A percentile compares a stretch with the other conserved stretches of the same genome.
Conservation (phyloP, 371 early-diverging fungal species). For the Mucor lusitanicus region DNA sequence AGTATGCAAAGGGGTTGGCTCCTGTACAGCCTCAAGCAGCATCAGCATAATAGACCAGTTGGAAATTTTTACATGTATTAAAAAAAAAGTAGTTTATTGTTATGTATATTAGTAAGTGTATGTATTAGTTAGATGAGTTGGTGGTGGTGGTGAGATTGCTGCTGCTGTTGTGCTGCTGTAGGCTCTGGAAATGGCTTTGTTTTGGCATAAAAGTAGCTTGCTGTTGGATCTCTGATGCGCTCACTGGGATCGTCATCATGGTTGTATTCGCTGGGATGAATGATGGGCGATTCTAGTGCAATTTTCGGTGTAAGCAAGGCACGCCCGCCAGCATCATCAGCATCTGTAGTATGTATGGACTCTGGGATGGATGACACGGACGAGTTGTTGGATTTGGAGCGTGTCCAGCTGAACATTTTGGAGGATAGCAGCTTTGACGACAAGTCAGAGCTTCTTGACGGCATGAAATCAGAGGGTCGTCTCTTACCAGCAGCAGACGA, state of each 20-base stretch:
- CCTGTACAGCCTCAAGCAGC: slow-evolving; percentile 23
- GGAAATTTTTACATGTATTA: neutral
- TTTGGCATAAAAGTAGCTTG: slow-evolving; percentile 8
- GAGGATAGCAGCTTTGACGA: neutral
- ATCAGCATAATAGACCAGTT: slow-evolving; percentile 7
- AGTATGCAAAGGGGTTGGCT: slow-evolving; percentile 42
- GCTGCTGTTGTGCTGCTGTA: neutral
- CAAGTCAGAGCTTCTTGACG: slow-evolving; percentile 7
- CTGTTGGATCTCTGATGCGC: neutral
- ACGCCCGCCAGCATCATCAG: neutral
- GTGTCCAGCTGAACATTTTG: slow-evolving; percentile 2
- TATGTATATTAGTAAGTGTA: neutral
- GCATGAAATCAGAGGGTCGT: slow-evolving; percentile 8
- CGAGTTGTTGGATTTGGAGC: slow-evolving; percentile 1
- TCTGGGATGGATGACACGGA: slow-evolving; percentile 11
- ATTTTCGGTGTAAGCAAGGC: neutral
- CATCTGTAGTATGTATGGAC: neutral
- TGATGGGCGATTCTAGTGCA: slow-evolving; percentile 27
- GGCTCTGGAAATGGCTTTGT: neutral
- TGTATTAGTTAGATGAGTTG: neutral
- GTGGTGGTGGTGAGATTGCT: neutral
- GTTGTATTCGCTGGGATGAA: slow-evolving; percentile 44
- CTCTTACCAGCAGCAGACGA: neutral
- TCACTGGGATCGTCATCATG: slow-evolving; percentile 11
- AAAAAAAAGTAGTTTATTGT: neutral